phyloP scores from a whole-genome alignment of 2,329 filamentous ascomycete genomes.

The Metarhizium rileyi region DNA sequence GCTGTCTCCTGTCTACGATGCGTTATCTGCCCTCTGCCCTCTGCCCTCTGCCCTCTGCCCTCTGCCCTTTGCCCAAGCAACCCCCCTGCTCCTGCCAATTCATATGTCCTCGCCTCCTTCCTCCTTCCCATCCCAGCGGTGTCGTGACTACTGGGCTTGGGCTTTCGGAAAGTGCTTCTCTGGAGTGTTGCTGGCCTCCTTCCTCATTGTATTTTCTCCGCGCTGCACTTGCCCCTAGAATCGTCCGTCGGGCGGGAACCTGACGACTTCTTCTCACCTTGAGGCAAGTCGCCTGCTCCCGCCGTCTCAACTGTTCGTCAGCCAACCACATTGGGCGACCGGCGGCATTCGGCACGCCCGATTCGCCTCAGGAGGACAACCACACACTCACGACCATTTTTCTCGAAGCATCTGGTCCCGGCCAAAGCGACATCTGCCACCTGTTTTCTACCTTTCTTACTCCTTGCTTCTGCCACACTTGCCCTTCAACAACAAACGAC shows the following conservation, averaged over 20 bases:
- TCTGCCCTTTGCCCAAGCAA: neutral
- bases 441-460: neutral
- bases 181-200: neutral
- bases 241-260: neutral
- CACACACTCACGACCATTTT: neutral
- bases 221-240: neutral
- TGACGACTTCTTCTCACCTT: neutral
- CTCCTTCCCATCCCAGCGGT: neutral
- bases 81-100: neutral
- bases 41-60: neutral
- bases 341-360: conserved; percentile 7
- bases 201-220: neutral
- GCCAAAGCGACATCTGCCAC: neutral
- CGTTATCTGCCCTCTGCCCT: neutral
- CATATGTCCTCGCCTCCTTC: neutral
- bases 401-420: neutral
- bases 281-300: conserved; percentile 5
- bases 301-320: conserved; percentile 3
- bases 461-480: neutral
- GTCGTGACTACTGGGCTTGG: neutral
- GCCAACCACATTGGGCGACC: conserved; percentile 5
- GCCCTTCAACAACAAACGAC: neutral
- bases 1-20: no score
- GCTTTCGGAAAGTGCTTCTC: neutral
- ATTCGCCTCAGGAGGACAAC: conserved; percentile 5